Evolutionary conservation across 2,329 filamentous ascomycete genomes (phyloP).

Genomic region (Fusarium mexicanum): DNA sequence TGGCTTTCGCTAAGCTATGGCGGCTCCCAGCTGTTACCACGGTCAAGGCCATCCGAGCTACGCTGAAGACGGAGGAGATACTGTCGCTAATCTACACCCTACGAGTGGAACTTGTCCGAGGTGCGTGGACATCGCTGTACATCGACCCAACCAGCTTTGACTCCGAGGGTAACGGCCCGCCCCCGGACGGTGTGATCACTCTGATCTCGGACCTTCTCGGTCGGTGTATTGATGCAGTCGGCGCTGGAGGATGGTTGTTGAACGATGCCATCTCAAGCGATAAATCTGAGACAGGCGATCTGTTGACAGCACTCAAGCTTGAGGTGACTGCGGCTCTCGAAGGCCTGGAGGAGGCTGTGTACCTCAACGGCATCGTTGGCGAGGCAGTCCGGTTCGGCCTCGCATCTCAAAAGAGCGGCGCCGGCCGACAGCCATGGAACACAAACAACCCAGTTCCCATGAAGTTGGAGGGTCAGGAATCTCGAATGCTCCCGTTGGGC

Average conservation of each 20-base stretch:
- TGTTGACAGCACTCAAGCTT: constrained; percentile 71
- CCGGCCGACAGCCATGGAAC: constrained; percentile 43
- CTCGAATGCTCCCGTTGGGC: constrained; percentile 74
- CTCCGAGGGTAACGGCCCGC: constrained; percentile 51
- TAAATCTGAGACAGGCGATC: constrained; percentile 66
- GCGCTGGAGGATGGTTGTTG: constrained; percentile 77
- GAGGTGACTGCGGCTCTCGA: constrained; percentile 78
- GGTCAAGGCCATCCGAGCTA: constrained; percentile 69
- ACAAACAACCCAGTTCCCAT: constrained; percentile 56
- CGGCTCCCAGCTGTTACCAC: constrained; percentile 69
- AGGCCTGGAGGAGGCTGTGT: constrained; percentile 74
- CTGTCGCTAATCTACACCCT: constrained; percentile 77
- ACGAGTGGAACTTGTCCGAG: constrained; percentile 76
- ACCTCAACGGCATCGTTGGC: constrained; percentile 70
- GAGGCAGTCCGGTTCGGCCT: constrained; percentile 73
- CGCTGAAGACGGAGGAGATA: constrained; percentile 73
- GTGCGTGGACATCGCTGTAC: constrained; percentile 80
- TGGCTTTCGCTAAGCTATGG: constrained; percentile 76
- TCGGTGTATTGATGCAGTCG: constrained; percentile 79
- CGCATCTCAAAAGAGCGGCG: constrained; percentile 48
- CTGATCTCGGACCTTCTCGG: constrained; percentile 77
- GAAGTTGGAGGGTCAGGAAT: constrained; percentile 55
- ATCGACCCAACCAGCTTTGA: constrained; percentile 66
- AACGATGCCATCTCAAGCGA: constrained; percentile 66
- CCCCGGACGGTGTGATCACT: constrained; percentile 74